Conservation (phyloP, 1,139 yeast genomes). For the Nakaseomyces nivariensis region DNA sequence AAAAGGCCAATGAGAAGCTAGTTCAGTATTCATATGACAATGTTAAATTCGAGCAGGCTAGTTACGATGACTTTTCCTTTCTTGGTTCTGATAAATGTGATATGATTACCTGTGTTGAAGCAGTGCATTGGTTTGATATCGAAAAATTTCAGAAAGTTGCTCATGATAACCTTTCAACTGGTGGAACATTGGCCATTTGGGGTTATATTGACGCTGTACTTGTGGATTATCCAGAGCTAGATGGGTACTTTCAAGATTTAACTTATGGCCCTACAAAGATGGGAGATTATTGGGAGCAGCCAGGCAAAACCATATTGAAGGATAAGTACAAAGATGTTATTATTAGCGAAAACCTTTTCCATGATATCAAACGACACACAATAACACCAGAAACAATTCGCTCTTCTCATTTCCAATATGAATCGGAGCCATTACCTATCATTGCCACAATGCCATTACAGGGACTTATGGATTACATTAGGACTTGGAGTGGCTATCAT, state of each 20-base stretch:
- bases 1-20: slow-evolving; percentile 31
- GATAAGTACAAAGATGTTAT: slow-evolving; percentile 35
- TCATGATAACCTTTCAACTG: slow-evolving; percentile 41
- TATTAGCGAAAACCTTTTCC: slow-evolving; percentile 35
- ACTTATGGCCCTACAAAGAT: slow-evolving; percentile 37
- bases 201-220: slow-evolving; percentile 62
- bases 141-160: slow-evolving; percentile 42
- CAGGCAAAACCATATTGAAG: slow-evolving; percentile 49
- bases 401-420: neutral
- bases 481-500: slow-evolving; percentile 64
- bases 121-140: slow-evolving; percentile 67
- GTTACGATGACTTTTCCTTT: slow-evolving; percentile 19
- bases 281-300: slow-evolving; percentile 66
- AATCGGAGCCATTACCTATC: slow-evolving; percentile 32
- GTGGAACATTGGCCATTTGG: slow-evolving; percentile 66
- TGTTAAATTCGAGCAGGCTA: neutral
- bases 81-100: slow-evolving; percentile 35
- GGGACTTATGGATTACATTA: slow-evolving; percentile 41
- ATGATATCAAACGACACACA: slow-evolving; percentile 34
- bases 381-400: slow-evolving; percentile 29
- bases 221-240: slow-evolving; percentile 32
- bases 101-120: slow-evolving; percentile 62
- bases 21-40: neutral
- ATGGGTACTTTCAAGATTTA: slow-evolving; percentile 30
- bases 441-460: slow-evolving; percentile 35